Percentiles rank a stretch among this genome's conserved stretches.
phyloP scores from a whole-genome alignment of 2,329 filamentous ascomycete genomes.

The Nigrospora sphaerica region DNA sequence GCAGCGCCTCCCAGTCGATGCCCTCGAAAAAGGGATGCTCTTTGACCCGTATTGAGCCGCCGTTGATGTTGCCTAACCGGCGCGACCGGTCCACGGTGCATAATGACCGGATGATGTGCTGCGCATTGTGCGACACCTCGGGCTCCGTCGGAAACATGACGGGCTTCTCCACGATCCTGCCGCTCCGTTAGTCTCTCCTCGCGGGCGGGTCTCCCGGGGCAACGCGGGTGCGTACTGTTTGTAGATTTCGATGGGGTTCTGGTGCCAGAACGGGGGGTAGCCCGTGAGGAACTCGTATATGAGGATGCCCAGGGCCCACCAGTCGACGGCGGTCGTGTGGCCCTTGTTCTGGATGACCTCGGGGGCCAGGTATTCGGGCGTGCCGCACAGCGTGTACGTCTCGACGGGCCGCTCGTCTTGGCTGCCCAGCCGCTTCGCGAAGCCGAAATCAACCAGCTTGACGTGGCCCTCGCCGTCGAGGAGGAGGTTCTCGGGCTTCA shows the following conservation, averaged over 20 bases:
- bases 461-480: slow-evolving; percentile 73
- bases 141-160: slow-evolving; percentile 66
- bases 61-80: slow-evolving; percentile 70
- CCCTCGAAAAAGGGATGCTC: slow-evolving; percentile 67
- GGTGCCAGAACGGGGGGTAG: slow-evolving; percentile 81
- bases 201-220: not conserved
- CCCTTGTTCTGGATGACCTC: slow-evolving; percentile 82
- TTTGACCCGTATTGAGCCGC: slow-evolving; percentile 66
- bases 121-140: slow-evolving; percentile 57
- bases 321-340: slow-evolving; percentile 70
- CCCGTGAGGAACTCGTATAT: slow-evolving; percentile 82
- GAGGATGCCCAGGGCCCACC: slow-evolving; percentile 81
- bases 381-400: slow-evolving; percentile 79
- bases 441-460: slow-evolving; percentile 79
- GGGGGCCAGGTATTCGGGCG: slow-evolving; percentile 76
- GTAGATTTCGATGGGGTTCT: slow-evolving; percentile 82
- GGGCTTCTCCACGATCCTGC: slow-evolving; percentile 70
- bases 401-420: slow-evolving; percentile 47
- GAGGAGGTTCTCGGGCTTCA: slow-evolving; percentile 78
- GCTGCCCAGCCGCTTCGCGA: slow-evolving; percentile 69
- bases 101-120: slow-evolving; percentile 68
- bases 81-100: slow-evolving; percentile 75
- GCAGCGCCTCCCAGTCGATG: slow-evolving; percentile 68
- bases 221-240: slow-evolving; percentile 49
- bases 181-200: slow-evolving; percentile 9